These are phyloP conservation scores for Sugiyamaella paludigena DNA, from an alignment of 1,139 yeast species.

Conservation along the genomic window DNA sequence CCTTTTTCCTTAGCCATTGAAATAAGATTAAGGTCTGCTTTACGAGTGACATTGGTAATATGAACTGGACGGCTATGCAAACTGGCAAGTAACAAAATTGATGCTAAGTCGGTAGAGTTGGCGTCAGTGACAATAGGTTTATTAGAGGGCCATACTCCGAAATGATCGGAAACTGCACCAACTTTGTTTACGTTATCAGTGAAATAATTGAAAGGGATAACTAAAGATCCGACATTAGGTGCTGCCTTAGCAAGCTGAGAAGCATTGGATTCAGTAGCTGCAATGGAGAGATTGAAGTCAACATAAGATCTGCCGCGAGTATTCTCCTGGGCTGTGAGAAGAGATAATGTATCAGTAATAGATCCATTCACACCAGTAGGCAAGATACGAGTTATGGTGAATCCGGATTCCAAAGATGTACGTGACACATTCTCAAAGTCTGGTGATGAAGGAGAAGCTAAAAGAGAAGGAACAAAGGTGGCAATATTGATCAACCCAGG, in stretches of 20 bases:
- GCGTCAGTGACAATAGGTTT: slow-evolving; percentile 94
- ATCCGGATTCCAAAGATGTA: slow-evolving; percentile 78
- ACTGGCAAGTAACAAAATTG: slow-evolving; percentile 84
- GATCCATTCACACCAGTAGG: slow-evolving; percentile 69
- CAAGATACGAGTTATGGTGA: slow-evolving; percentile 78
- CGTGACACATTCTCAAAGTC: slow-evolving; percentile 67
- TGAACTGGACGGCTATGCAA: slow-evolving; percentile 84
- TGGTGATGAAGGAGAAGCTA: slow-evolving; percentile 43
- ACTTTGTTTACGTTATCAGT: slow-evolving; percentile 60
- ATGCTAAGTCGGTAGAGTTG: slow-evolving; percentile 85
- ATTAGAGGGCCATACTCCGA: slow-evolving; percentile 76
- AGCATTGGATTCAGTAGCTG: slow-evolving; percentile 74
- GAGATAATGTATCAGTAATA: slow-evolving; percentile 61
- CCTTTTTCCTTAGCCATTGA: slow-evolving; percentile 82
- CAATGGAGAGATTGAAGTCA: slow-evolving; percentile 78
- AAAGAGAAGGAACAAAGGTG: slow-evolving; percentile 70
- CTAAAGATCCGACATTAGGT: slow-evolving; percentile 70
- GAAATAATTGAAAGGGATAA: slow-evolving; percentile 76
- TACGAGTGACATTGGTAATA: slow-evolving; percentile 78
- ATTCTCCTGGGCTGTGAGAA: slow-evolving; percentile 52
- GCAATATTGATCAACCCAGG: slow-evolving; percentile 88
- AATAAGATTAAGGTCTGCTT: slow-evolving; percentile 80
- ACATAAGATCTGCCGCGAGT: slow-evolving; percentile 63
- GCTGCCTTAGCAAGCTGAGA: slow-evolving; percentile 62
- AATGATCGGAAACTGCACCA: slow-evolving; percentile 72